Evolutionary conservation across 257 asterid genomes (phyloP).

Genomic region (Nicotiana knightiana): DNA sequence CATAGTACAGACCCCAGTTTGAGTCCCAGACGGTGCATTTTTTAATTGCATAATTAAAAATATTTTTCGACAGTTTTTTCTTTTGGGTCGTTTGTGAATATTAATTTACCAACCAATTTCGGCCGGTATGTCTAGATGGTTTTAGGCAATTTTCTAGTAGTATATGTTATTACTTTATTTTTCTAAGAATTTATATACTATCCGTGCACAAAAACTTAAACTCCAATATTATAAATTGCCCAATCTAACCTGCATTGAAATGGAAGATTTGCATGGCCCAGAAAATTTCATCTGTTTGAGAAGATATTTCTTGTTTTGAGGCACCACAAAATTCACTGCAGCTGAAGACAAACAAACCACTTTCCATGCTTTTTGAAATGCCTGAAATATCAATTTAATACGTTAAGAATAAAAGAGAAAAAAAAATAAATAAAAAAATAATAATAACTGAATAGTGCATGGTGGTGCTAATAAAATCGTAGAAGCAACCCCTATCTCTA

Average conservation of each 20-base stretch:
- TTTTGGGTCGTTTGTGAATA: no score
- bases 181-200: no score
- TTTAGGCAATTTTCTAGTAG: no score
- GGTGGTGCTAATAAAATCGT: neutral
- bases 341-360: conserved; percentile 42
- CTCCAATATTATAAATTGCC: no score
- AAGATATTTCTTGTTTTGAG: conserved; percentile 30
- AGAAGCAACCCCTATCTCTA: neutral
- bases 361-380: conserved; percentile 45
- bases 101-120: no score
- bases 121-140: no score
- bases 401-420: neutral
- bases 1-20: no score
- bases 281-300: conserved; percentile 43
- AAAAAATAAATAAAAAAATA: neutral
- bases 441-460: neutral
- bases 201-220: no score
- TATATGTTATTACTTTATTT: no score
- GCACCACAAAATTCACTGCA: conserved; percentile 30
- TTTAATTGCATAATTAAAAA: no score
- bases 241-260: conserved; percentile 37
- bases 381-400: conserved; percentile 25
- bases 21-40: no score
- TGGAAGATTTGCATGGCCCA: conserved; percentile 55
- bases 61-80: no score